Conservation (phyloP, 2,329 filamentous ascomycete genomes). For the Penicillium palitans region DNA sequence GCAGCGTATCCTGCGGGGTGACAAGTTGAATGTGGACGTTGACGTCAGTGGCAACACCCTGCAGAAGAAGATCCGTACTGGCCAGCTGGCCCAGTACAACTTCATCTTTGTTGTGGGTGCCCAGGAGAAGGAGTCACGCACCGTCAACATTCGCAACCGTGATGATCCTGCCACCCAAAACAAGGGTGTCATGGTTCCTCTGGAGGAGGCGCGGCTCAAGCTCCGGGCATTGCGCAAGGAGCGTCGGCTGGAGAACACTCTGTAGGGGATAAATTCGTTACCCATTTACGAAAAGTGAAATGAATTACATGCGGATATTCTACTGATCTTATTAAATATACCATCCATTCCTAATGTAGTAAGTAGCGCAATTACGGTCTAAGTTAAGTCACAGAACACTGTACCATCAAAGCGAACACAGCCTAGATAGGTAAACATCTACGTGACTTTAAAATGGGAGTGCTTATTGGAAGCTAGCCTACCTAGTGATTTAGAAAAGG, state of each 20-base stretch:
- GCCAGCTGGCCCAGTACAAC: conserved; percentile 52
- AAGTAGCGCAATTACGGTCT: neutral
- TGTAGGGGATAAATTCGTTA: conserved; percentile 29
- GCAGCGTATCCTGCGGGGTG: conserved; percentile 45
- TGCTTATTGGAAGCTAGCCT: too few relatives aligned
- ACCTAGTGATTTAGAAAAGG: too few relatives aligned
- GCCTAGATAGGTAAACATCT: too few relatives aligned
- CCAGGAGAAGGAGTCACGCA: conserved; percentile 58
- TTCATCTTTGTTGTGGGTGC: conserved; percentile 63
- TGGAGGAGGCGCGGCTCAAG: conserved; percentile 60
- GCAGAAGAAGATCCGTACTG: conserved; percentile 54
- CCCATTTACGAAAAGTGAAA: conserved; percentile 20
- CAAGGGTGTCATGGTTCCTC: conserved; percentile 60
- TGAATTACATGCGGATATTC: conserved; percentile 13
- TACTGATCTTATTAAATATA: conserved; percentile 2
- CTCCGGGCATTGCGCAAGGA: conserved; percentile 50
- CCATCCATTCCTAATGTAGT: neutral
- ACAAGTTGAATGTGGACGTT: conserved; percentile 51
- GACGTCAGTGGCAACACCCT: conserved; percentile 53
- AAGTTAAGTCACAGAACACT: neutral
- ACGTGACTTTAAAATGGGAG: too few relatives aligned
- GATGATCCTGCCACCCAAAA: conserved; percentile 64
- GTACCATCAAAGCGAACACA: conserved; percentile 4
- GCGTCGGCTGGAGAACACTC: conserved; percentile 44
- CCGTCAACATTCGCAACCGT: conserved; percentile 65